These are phyloP conservation scores for Cladophialophora chaetospira DNA, from an alignment of 2,329 filamentous ascomycete genomes.

Conservation along the genomic window DNA sequence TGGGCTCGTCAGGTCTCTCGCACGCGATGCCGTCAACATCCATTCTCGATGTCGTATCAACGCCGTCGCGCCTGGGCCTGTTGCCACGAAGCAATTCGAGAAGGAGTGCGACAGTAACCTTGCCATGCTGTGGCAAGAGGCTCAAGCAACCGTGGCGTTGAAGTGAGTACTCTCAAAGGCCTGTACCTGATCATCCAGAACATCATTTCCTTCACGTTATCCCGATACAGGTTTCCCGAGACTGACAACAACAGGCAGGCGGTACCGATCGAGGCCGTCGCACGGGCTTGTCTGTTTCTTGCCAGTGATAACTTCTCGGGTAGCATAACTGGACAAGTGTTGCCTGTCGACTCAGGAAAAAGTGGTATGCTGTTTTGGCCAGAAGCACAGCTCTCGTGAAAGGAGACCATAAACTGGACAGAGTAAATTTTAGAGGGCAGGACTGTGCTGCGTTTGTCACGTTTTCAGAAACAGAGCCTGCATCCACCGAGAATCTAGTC, in stretches of 20 bases:
- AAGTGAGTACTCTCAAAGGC: too few species aligned
- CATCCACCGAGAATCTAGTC: neutral
- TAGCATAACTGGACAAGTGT: slow-evolving; percentile 48
- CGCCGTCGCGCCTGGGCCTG: slow-evolving; percentile 50
- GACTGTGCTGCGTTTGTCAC: too few species aligned
- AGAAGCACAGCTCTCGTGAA: neutral
- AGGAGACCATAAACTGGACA: neutral
- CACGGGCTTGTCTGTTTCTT: slow-evolving; percentile 49
- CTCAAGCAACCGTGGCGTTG: slow-evolving; percentile 48
- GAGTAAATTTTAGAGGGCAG: too few species aligned
- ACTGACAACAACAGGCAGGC: too few species aligned
- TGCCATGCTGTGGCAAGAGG: slow-evolving; percentile 45
- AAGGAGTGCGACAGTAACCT: slow-evolving; percentile 45
- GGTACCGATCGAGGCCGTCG: slow-evolving; percentile 45
- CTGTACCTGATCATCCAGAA: too few species aligned
- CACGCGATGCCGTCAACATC: slow-evolving; percentile 44
- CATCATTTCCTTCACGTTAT: too few species aligned
- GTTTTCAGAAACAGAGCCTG: neutral
- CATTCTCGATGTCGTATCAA: slow-evolving; percentile 47
- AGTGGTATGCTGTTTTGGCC: slow-evolving; percentile 46
- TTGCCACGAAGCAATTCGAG: slow-evolving; percentile 47
- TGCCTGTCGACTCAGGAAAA: slow-evolving; percentile 52
- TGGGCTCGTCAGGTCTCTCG: slow-evolving; percentile 47
- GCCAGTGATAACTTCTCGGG: slow-evolving; percentile 51
- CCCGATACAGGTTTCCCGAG: too few species aligned